Evolutionary conservation across 768 basidiomycete genomes (phyloP).

Genomic region (Rhodotorula taiwanensis): DNA sequence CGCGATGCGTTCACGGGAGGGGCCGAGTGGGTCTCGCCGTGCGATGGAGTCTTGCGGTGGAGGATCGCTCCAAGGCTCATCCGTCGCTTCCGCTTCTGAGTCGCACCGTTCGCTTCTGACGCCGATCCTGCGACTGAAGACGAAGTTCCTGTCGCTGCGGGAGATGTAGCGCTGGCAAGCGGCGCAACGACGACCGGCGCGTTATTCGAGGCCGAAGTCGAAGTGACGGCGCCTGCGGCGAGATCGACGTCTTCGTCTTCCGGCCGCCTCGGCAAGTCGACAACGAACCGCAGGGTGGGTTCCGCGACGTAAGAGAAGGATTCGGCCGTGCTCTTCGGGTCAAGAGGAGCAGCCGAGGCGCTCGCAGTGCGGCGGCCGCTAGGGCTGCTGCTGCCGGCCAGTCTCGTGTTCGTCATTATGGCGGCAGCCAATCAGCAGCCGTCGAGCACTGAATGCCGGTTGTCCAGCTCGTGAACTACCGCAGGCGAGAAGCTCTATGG

Average conservation of each 20-base stretch:
- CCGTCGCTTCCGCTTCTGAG: background rate
- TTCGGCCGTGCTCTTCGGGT: background rate
- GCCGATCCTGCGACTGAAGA: no score
- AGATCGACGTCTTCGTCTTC: no score
- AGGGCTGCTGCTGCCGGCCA: no score
- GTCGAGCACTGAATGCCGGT: no score
- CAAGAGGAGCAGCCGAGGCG: no score
- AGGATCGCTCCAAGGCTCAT: background rate
- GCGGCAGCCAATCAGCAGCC: no score
- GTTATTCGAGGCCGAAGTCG: background rate
- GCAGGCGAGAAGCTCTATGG: no score
- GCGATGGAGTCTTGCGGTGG: no score
- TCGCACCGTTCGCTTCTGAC: no score
- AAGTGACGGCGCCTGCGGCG: background rate
- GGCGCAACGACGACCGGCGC: no score
- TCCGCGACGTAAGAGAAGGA: conserved; percentile 9
- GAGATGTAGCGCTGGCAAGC: background rate
- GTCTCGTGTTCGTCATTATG: background rate
- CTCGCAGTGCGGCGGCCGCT: background rate
- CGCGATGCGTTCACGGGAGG: no score
- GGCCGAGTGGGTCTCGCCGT: background rate
- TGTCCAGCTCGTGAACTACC: no score
- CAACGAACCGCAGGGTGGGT: conserved; percentile 8
- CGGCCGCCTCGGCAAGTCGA: background rate
- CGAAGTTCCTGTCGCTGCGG: background rate